Base-by-base conservation (phyloP, 768 basidiomycete genomes). In the Brasilioporus rufonigricans region DNA sequence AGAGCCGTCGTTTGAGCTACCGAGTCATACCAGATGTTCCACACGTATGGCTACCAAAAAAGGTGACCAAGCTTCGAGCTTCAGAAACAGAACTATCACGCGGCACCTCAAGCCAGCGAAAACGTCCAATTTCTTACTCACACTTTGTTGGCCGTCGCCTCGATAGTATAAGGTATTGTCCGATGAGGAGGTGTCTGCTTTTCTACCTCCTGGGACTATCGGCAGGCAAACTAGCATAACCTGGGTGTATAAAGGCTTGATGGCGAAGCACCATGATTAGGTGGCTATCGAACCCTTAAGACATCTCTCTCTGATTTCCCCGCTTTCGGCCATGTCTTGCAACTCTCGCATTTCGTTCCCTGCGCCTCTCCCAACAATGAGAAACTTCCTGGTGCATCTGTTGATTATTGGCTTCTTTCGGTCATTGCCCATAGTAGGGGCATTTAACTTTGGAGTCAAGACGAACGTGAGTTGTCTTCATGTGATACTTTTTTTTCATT, bases 391-490 rank as follows among this genome's bases (percentile, higher is more conserved):
- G 16, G 14, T 32, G 16, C 43, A 35, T 14, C 24, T 44, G 4
- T 35, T 61, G 13, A 35, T 19, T 2, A n/a, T 44, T 1, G 13
- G 49, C 27, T 52, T 46, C 26, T 43, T 57, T 29, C 18, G 4
- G 19, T 47, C 27, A 12, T 2, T 56, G 19, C 52, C 54, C 2
- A 36, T 48, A 33, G 61, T 31, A 3, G 38, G 36, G 2, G 65
- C 65, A 13, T 64, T 66, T 43, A 26, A 44, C 53, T 48, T 65
- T 21, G 45, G 50, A 13, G 52, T 41, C 21, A 66, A 61, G 24
- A 61, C 65, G 2, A 65, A 65, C 31, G 65, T 65, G 46, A 55
- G 65, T 61, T 12, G 8, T 47, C 27, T 24, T 21, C 29, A 6
- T 19, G 12, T 32, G 8, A 5, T 16, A 11, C n/a, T 38, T 7